Evolutionary conservation across 768 basidiomycete species (phyloP).

Genomic region (Amanita brunnescens): DNA sequence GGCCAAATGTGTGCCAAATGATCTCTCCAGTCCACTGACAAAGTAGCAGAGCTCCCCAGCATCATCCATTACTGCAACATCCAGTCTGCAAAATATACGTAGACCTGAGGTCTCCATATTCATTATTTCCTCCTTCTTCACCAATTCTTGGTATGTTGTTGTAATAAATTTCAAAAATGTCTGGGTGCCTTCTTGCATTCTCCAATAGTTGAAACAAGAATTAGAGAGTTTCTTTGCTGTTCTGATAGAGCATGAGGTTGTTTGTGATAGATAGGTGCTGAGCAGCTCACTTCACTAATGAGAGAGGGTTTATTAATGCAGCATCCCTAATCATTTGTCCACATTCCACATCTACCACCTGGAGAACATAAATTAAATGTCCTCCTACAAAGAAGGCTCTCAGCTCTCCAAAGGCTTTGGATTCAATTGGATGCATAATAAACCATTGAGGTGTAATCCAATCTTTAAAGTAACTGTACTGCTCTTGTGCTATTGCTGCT

Average conservation of each 20-base stretch:
- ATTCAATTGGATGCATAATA: not conserved
- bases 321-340: no score
- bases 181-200: not conserved
- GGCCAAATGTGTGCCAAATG: not conserved
- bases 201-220: not conserved
- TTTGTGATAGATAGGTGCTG: no score
- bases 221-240: no score
- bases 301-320: not conserved
- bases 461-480: not conserved
- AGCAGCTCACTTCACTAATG: not conserved
- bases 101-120: not conserved
- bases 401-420: not conserved
- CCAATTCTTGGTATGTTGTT: not conserved
- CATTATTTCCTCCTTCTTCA: not conserved
- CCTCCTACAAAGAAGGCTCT: not conserved
- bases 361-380: not conserved
- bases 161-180: not conserved
- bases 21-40: conserved; percentile 8
- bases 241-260: no score
- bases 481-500: not conserved
- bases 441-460: not conserved
- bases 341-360: no score
- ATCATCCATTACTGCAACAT: not conserved
- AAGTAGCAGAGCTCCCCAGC: not conserved
- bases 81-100: not conserved